Evolutionary conservation across 108 stramenopile species (phyloP).

Genomic region (Fragilaria radians): DNA sequence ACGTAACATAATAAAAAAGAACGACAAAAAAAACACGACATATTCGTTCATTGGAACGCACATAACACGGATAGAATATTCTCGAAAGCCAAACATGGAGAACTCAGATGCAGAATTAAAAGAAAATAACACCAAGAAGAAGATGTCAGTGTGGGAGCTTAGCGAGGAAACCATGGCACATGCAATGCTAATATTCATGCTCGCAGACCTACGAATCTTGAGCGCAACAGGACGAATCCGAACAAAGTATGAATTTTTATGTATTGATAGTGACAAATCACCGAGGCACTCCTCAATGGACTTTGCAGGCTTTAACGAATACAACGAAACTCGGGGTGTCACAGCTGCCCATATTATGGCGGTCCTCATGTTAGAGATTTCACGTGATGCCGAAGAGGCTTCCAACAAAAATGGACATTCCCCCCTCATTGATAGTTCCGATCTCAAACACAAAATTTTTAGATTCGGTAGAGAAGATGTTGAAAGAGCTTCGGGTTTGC

Average conservation of each 20-base stretch:
- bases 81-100: too few species aligned
- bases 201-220: constrained; percentile 56
- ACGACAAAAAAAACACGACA: too few species aligned
- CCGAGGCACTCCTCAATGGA: constrained; percentile 8
- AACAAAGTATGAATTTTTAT: constrained; percentile 51
- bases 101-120: too few species aligned
- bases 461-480: not conserved
- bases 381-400: not conserved
- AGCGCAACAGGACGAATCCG: constrained; percentile 60
- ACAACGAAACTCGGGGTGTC: constrained; percentile 7
- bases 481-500: not conserved
- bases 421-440: not conserved
- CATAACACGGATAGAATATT: too few species aligned
- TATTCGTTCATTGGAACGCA: too few species aligned
- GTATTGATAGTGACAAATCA: constrained; percentile 46
- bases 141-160: constrained; percentile 11
- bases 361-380: constrained; percentile 54
- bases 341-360: constrained; percentile 64
- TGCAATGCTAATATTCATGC: constrained; percentile 48
- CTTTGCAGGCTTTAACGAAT: not conserved
- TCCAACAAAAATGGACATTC: not conserved
- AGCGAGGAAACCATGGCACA: constrained; percentile 53
- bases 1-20: too few species aligned
- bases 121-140: too few species aligned
- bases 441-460: not conserved